Base-by-base conservation (phyloP, 495 filamentous ascomycete species). In the Halenospora varia region DNA sequence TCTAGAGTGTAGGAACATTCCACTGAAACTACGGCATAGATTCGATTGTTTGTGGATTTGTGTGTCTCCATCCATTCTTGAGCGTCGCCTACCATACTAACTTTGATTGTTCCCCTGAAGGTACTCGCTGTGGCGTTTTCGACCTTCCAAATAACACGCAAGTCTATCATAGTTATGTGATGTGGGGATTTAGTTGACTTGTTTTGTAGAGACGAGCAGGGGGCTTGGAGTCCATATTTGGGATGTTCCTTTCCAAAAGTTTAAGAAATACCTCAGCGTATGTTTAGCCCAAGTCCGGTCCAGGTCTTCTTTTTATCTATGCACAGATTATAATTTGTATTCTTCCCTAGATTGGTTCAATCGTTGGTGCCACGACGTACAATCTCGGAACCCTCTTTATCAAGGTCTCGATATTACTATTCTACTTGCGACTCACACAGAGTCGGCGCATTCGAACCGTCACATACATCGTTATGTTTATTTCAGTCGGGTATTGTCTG, bases 331-430 rank as follows among this genome's bases (percentile, higher is more conserved):
- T 6, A 35, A 35, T 4, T 35, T 35, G 6, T 35, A 35, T 6
- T 35, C 4, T 35, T 4, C 13, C 29, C 29, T 53, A 66, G 66
- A 18, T 67, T 11, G 61, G 62, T 35, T 4, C 6, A 29, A 59
- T 68, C 3, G 59, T 55, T 17, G 62, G 65, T 24, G 17, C 60
- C 25, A 42, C 64, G 11, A 50, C 61, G n/a, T 69, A 66, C 49
- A 59, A 59, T 52, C 46, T 69, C 17, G 41, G 56, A 4, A 67
- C 68, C 2, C 62, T 73, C 48, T 70, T 72, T 49, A 85, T 89
- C 52, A 97, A 96, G 71, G 88, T 88, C 2, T 93, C 89, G n/a
- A 89, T 97, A 61, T 78, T 95, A 53, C 69, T 91, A 53, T 96
- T 62, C 49, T 62, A 57, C 54, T 25, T 58, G 10, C 55, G 55